Evolutionary conservation across 108 stramenopile species (phyloP).

Genomic region (Aurantiochytrium sp.): DNA sequence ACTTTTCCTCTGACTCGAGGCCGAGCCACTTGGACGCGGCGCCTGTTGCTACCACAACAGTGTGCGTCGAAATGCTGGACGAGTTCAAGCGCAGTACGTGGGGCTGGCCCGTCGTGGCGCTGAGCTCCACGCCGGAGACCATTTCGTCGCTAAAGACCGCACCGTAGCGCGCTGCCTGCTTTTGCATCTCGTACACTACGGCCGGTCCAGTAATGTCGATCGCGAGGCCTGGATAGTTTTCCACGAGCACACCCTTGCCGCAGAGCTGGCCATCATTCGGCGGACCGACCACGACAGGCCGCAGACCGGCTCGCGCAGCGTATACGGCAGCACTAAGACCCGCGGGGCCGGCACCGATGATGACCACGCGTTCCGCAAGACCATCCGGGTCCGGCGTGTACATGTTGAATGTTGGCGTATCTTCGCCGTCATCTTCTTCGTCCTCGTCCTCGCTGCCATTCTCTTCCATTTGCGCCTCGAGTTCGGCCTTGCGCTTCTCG

Average conservation of each 20-base stretch:
- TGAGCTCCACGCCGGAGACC: constrained; percentile 55
- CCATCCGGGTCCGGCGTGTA: constrained; percentile 51
- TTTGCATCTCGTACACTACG: constrained; percentile 67
- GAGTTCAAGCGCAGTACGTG: constrained; percentile 46
- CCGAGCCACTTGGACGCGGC: constrained; percentile 85
- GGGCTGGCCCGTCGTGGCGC: constrained; percentile 54
- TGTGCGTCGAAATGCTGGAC: constrained; percentile 64
- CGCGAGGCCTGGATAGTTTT: constrained; percentile 78
- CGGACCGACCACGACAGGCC: constrained; percentile 73
- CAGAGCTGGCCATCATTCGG: constrained; percentile 80
- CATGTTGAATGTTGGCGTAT: constrained; percentile 27
- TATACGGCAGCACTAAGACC: constrained; percentile 83
- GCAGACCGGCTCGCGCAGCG: constrained; percentile 76
- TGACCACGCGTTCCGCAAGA: constrained; percentile 67
- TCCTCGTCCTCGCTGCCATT: constrained; percentile 65
- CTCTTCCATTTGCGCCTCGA: constrained; percentile 64
- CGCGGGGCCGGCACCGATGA: constrained; percentile 86
- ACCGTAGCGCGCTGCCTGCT: constrained; percentile 71
- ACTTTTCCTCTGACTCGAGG: constrained; percentile 69
- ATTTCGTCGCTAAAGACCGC: constrained; percentile 68
- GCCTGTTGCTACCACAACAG: constrained; percentile 84
- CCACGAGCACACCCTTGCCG: constrained; percentile 84
- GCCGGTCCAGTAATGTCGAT: constrained; percentile 72
- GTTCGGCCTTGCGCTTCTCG: constrained; percentile 57
- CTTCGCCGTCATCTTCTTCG: constrained; percentile 32